Conservation (phyloP, 2,329 filamentous ascomycete genomes). For the Pseudocercospora eumusae region DNA sequence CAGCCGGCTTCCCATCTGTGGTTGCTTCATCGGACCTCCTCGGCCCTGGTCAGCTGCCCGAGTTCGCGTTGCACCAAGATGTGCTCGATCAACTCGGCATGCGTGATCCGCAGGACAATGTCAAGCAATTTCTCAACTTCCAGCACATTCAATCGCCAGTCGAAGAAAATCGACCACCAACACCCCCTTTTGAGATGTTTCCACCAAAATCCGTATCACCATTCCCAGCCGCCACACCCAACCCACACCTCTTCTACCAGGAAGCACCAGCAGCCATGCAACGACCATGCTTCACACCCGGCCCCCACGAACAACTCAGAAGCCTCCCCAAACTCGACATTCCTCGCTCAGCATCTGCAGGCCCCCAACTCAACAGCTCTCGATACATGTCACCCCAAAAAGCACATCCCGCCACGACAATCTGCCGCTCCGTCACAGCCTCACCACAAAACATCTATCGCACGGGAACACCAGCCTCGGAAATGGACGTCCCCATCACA, state of each 20-base stretch:
- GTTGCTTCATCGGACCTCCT: conserved; percentile 90
- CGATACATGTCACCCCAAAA: conserved; percentile 33
- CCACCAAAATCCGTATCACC: conserved; percentile 31
- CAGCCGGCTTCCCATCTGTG: conserved; percentile 62
- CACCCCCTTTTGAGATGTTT: conserved; percentile 55
- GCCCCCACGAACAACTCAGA: conserved; percentile 55
- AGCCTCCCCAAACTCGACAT: conserved; percentile 60
- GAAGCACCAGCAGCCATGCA: conserved; percentile 39
- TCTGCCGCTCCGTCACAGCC: conserved; percentile 48
- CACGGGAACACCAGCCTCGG: conserved; percentile 83
- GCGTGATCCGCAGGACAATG: conserved; percentile 86
- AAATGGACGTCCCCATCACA: conserved; percentile 84
- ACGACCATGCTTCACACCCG: conserved; percentile 43
- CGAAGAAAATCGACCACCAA: conserved; percentile 60
- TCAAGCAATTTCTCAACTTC: conserved; percentile 85
- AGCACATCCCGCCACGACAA: conserved; percentile 34
- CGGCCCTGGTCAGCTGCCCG: conserved; percentile 66
- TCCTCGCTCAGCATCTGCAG: conserved; percentile 46
- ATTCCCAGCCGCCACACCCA: conserved; percentile 32
- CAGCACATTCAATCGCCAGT: conserved; percentile 64
- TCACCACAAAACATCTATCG: conserved; percentile 65
- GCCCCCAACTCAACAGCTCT: conserved; percentile 39
- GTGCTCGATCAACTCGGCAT: conserved; percentile 68
- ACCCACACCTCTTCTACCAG: conserved; percentile 14
- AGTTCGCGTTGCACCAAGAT: conserved; percentile 70